Conservation (phyloP, 139 green algal species). For the Tetradesmus lagerheimii region DNA sequence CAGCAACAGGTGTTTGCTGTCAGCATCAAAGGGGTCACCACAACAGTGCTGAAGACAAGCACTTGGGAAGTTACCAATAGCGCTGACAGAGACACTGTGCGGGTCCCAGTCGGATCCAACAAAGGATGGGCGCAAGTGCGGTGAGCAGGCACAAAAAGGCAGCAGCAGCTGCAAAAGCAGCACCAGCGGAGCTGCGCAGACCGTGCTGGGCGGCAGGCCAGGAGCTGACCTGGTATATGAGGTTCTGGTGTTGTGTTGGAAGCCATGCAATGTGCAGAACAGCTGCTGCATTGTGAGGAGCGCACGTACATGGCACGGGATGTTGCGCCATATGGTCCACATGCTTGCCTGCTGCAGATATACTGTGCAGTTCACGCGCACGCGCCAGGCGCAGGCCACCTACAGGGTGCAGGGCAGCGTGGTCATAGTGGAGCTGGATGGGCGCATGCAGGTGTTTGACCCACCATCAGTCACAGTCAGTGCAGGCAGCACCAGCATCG, state of each 20-base stretch:
- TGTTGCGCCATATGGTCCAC: too few species aligned
- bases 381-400: background rate
- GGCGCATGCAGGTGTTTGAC: background rate
- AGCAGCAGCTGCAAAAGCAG: too few species aligned
- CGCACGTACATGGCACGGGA: too few species aligned
- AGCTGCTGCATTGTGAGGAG: too few species aligned
- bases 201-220: too few species aligned
- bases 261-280: too few species aligned
- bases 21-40: background rate
- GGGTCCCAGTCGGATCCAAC: background rate
- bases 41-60: too few species aligned
- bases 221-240: too few species aligned
- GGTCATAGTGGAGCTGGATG: background rate
- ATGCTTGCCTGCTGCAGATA: slow-evolving; percentile 6
- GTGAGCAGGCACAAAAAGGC: background rate
- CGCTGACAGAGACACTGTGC: too few species aligned
- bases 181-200: too few species aligned
- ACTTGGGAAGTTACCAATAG: background rate
- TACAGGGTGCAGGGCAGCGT: slow-evolving; percentile 2
- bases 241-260: too few species aligned
- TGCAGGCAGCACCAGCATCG: background rate
- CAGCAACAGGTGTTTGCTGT: too few species aligned
- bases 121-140: background rate
- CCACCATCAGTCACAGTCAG: background rate
- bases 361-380: background rate